Conservation (phyloP, 352 stramenopile species). For the Globisporangium nunn region DNA sequence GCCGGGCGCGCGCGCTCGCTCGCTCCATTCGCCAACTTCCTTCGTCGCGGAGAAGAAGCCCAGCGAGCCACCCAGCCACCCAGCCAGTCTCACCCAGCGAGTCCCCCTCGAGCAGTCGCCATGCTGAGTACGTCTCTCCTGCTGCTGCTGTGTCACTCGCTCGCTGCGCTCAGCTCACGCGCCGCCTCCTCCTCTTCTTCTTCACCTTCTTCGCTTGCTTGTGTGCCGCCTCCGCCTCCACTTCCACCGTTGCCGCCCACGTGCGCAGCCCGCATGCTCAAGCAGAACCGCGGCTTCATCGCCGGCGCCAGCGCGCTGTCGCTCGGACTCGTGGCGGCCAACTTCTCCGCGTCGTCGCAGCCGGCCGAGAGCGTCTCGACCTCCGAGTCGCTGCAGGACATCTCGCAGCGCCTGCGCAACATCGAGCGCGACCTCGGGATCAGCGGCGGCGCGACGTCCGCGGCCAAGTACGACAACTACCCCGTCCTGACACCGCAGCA, state of each 20-base stretch:
- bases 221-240: not conserved
- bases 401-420: constrained; percentile 48
- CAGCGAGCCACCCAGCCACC: not conserved
- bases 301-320: constrained; percentile 45
- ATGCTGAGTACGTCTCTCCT: constrained; percentile 25
- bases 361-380: constrained; percentile 49
- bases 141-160: not conserved
- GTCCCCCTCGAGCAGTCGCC: constrained; percentile 1
- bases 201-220: not conserved
- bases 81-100: too few relatives aligned
- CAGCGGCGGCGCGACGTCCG: constrained; percentile 2
- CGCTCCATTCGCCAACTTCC: constrained; percentile 19
- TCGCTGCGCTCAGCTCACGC: not conserved
- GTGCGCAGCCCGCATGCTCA: constrained; percentile 37
- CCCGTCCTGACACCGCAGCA: constrained; percentile 80
- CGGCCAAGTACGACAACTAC: constrained; percentile 56
- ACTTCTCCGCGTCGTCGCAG: constrained; percentile 21
- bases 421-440: constrained; percentile 66
- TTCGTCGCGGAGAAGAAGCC: constrained; percentile 4
- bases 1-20: too few relatives aligned
- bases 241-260: not conserved
- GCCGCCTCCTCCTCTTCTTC: not conserved
- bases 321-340: constrained; percentile 47
- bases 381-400: constrained; percentile 55
- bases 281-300: constrained; percentile 47